Percentiles rank a stretch among this genome's conserved stretches.
These are phyloP conservation scores for Coemansia sp. DNA, from an alignment of 192 early-diverging fungal species.

Conservation along the genomic window DNA sequence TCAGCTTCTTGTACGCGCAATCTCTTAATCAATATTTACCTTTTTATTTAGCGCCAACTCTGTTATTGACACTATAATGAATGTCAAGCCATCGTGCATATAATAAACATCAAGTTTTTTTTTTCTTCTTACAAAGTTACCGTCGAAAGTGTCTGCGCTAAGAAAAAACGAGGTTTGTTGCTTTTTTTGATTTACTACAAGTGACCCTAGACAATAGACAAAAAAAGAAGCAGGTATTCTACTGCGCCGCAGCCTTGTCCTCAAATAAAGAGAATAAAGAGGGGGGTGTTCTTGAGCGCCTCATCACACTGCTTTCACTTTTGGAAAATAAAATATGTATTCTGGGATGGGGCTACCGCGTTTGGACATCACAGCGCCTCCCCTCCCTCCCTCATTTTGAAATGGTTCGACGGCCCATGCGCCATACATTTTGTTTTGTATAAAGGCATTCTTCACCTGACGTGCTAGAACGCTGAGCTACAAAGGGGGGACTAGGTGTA, in stretches of 20 bases:
- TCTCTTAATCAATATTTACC: not conserved
- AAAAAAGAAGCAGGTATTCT: not conserved
- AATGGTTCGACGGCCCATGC: not conserved
- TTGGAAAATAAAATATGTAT: not conserved
- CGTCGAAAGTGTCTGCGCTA: not conserved
- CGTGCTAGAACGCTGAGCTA: not conserved
- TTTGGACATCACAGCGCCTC: not conserved
- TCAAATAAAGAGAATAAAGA: not conserved
- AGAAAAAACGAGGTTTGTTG: not conserved
- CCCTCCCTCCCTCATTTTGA: constrained; percentile 5
- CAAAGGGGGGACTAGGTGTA: not conserved
- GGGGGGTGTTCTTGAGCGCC: not conserved
- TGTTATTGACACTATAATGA: no score
- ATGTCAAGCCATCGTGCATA: not conserved
- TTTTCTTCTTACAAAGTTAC: not conserved
- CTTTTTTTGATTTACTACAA: not conserved
- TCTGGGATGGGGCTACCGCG: constrained; percentile 1
- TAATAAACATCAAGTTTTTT: not conserved
- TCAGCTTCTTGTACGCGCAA: constrained; percentile 2
- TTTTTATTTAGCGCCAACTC: not conserved
- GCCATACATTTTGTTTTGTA: not conserved
- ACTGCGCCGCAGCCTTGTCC: not conserved
- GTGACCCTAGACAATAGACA: not conserved
- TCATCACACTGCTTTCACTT: not conserved
- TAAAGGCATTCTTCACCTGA: not conserved